These are phyloP conservation scores for Mucor irregularis DNA, from an alignment of 371 early-diverging fungal species.

Conservation along the genomic window DNA sequence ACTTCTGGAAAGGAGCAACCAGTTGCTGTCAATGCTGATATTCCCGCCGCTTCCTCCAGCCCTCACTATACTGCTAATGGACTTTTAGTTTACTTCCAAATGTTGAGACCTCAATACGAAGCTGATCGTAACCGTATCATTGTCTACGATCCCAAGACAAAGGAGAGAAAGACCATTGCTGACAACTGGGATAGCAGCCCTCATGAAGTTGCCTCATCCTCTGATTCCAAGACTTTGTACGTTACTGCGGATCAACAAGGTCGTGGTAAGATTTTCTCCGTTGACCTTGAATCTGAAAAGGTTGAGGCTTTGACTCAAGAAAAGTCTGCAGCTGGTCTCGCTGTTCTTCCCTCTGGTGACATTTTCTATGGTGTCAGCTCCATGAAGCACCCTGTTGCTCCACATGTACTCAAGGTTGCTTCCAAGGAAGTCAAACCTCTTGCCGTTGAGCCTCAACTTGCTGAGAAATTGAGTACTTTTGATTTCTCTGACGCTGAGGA, in stretches of 20 bases:
- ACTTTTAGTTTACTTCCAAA: conserved; percentile 76
- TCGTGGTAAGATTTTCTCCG: conserved; percentile 54
- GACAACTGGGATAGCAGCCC: conserved; percentile 71
- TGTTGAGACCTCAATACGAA: conserved; percentile 73
- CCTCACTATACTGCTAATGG: conserved; percentile 72
- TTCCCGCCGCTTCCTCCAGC: conserved; percentile 61
- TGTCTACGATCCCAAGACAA: conserved; percentile 53
- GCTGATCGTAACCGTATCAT: conserved; percentile 76
- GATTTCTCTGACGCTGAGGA: conserved; percentile 55
- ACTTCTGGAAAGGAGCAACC: conserved; percentile 47
- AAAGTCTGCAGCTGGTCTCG: conserved; percentile 48
- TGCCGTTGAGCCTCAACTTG: conserved; percentile 29
- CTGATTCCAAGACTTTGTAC: conserved; percentile 49
- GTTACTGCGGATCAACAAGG: conserved; percentile 67
- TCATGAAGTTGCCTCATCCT: conserved; percentile 54
- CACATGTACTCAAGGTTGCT: conserved; percentile 35
- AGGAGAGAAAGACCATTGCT: conserved; percentile 38
- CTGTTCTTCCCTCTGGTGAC: conserved; percentile 37
- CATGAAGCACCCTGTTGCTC: conserved; percentile 51
- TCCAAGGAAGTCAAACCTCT: conserved; percentile 13
- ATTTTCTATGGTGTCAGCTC: conserved; percentile 46
- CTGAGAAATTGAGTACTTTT: conserved; percentile 27
- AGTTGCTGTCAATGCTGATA: conserved; percentile 54
- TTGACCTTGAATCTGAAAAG: conserved; percentile 48
- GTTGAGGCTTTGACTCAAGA: conserved; percentile 53